Evolutionary conservation across 2,329 filamentous ascomycete species (phyloP).

Genomic region (Sporothrix schenckii): DNA sequence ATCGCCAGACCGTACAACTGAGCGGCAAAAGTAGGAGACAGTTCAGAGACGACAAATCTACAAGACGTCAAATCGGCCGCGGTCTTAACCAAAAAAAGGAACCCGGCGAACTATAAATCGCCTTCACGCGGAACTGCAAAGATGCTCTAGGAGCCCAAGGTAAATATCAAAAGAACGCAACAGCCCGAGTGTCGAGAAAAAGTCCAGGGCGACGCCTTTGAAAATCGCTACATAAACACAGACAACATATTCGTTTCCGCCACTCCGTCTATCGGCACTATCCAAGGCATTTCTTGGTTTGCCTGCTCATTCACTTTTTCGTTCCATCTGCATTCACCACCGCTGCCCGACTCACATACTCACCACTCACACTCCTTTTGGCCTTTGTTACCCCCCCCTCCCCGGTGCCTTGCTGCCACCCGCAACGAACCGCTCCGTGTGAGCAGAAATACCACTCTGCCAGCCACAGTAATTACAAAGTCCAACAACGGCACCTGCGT

Average conservation of each 20-base stretch:
- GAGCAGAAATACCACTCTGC: conserved; percentile 27
- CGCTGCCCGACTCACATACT: conserved; percentile 32
- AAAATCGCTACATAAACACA: no score
- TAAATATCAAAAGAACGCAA: not conserved
- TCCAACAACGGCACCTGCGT: not conserved
- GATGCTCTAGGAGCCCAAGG: not conserved
- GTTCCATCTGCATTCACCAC: conserved; percentile 27
- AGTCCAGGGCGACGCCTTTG: not conserved
- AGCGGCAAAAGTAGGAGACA: conserved; percentile 5
- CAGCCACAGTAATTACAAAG: conserved; percentile 6
- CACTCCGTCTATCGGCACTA: conserved; percentile 30
- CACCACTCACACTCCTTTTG: conserved; percentile 9
- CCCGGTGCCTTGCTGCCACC: conserved; percentile 18
- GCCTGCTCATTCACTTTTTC: conserved; percentile 12
- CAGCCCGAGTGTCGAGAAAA: not conserved
- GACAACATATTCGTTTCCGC: conserved; percentile 14
- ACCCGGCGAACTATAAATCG: not conserved
- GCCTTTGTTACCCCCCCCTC: not conserved
- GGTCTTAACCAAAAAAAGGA: not conserved
- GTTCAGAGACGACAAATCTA: no score
- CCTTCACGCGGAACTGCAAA: not conserved
- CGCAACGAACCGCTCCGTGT: conserved; percentile 14
- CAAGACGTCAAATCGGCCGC: not conserved
- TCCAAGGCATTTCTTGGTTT: conserved; percentile 2
- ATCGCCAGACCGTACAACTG: not conserved